Evolutionary conservation across 345 rosid genomes (phyloP).

Genomic region (Eucalyptus cloeziana): DNA sequence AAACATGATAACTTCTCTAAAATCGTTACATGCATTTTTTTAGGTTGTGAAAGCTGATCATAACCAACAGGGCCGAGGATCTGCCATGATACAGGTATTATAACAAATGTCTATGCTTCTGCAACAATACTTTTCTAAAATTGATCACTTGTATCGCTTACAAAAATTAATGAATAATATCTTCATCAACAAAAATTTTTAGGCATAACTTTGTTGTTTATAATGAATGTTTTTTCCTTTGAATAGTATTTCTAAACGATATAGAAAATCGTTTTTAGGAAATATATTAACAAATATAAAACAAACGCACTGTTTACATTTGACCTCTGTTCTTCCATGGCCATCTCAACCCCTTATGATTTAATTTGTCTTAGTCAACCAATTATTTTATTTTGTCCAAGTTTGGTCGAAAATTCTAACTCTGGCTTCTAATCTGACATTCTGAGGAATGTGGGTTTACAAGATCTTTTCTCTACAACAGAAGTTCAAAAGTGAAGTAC

Average conservation of each 20-base stretch:
- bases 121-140: neutral
- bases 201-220: neutral
- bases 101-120: neutral
- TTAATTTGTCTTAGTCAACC: neutral
- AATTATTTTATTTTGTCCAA: neutral
- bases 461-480: neutral
- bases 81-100: slow-evolving; percentile 61
- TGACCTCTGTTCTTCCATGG: neutral
- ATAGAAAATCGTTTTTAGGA: neutral
- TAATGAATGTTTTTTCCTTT: neutral
- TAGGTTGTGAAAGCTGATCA: slow-evolving; percentile 79
- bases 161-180: neutral
- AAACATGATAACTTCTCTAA: neutral
- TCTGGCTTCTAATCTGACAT: neutral
- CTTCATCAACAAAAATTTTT: neutral
- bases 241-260: neutral
- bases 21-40: neutral
- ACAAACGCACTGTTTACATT: neutral
- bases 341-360: neutral
- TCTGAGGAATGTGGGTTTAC: neutral
- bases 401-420: neutral
- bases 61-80: slow-evolving; percentile 90
- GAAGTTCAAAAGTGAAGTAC: neutral
- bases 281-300: neutral
- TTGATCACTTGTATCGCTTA: neutral